These are phyloP conservation scores for Cicer judaicum DNA, from an alignment of 306 rosid genomes.

Conservation along the genomic window DNA sequence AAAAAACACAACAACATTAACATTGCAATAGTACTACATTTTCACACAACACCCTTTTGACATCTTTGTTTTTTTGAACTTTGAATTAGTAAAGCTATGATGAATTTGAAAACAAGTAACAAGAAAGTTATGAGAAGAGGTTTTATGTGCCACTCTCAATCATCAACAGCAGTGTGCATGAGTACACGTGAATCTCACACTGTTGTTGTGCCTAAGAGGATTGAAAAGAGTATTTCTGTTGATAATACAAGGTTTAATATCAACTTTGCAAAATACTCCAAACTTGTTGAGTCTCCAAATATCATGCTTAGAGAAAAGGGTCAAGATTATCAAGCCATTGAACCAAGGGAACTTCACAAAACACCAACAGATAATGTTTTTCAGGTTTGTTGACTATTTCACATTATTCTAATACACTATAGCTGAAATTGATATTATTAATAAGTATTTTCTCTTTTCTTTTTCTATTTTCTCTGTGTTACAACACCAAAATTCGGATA, in stretches of 20 bases:
- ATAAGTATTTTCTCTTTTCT: neutral
- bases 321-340: conserved; percentile 32
- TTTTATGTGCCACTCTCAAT: conserved; percentile 77
- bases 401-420: conserved; percentile 6
- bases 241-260: conserved; percentile 48
- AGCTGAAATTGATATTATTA: neutral
- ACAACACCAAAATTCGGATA: neutral
- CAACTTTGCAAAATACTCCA: conserved; percentile 60
- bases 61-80: neutral
- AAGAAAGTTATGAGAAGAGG: conserved; percentile 54
- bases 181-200: conserved; percentile 57
- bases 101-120: conserved; percentile 51
- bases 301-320: conserved; percentile 31
- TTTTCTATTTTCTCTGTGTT: too few relatives aligned
- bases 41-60: conserved; percentile 3
- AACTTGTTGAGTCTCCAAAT: conserved; percentile 58
- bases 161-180: conserved; percentile 81
- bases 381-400: conserved; percentile 56
- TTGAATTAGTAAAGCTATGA: conserved; percentile 6
- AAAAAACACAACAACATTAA: conserved; percentile 18
- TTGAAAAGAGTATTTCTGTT: conserved; percentile 38
- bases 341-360: conserved; percentile 52
- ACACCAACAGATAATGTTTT: conserved; percentile 52
- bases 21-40: conserved; percentile 27
- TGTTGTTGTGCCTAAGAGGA: conserved; percentile 57